Conservation (phyloP, 140 eudicot species). For the Anethum foeniculum region DNA sequence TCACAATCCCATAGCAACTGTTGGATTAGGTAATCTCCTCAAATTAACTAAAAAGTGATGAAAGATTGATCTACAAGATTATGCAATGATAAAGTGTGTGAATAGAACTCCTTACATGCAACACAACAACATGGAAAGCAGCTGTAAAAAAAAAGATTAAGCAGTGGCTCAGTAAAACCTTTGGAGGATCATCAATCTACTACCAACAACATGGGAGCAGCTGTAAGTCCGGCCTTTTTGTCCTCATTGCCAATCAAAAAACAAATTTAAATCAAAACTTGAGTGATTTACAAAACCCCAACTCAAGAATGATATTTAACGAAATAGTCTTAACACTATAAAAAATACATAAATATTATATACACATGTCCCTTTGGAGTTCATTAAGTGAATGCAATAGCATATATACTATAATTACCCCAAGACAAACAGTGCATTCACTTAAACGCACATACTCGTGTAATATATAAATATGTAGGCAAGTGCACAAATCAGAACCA, state of each 20-base stretch:
- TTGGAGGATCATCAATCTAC: conserved; percentile 57
- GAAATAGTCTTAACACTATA: not conserved
- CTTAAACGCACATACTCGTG: not conserved
- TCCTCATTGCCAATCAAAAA: conserved; percentile 39
- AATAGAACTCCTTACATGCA: no score
- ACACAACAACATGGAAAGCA: no score
- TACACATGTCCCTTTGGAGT: not conserved
- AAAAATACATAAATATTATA: not conserved
- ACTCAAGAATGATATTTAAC: not conserved
- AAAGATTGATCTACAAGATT: not conserved
- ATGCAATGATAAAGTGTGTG: not conserved
- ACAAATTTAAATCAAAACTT: not conserved
- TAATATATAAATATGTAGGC: not conserved
- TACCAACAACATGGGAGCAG: conserved; percentile 50
- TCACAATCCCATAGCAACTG: not conserved
- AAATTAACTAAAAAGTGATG: not conserved
- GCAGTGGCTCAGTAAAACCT: conserved; percentile 40
- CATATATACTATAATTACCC: not conserved
- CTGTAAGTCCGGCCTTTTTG: conserved; percentile 67
- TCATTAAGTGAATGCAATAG: not conserved
- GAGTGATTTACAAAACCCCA: not conserved
- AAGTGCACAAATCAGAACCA: not conserved
- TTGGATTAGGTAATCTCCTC: not conserved
- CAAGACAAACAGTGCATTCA: not conserved
- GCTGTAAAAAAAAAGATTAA: not conserved